Evolutionary conservation across 371 early-diverging fungal genomes (phyloP), one percentile per base, ranked within the genome.

Genomic region (Actinomortierella ambigua): DNA sequence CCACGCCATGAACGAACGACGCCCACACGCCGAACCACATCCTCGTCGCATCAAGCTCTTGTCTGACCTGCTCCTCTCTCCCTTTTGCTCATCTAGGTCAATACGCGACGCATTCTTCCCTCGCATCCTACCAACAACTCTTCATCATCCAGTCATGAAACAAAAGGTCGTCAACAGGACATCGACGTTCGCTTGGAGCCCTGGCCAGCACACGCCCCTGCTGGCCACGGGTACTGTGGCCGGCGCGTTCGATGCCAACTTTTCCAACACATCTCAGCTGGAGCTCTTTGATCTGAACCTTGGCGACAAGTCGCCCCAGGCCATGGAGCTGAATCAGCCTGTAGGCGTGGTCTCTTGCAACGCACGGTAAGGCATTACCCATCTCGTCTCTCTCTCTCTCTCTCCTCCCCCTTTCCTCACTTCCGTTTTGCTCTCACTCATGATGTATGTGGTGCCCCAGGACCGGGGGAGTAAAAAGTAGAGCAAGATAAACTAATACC

Each of bases 191-290:
- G 90, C 93, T 26, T 94, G 94, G 94, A 85, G 90, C 53, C 91
- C 94, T 46, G 85, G 85, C 27, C 90, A 89, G 66, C 85, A 88
- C 48, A 59, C 83, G 23, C 83, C 90, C 28, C 76, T 89, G 53
- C 82, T 98, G 56, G 97, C 96, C n/a, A 83, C 91, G 15, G 99
- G 97, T 57, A 95, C 97, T 26, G 95, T 95, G 29, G 94, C 98
- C 9, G 99, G 99, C 24, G 96, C 99, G 27, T 83, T 98, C 57
- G 98, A 97, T 81, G 96, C 95, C 49, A 89, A 93, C 17, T 98
- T 98, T 71, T 93, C 92, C 53, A 94, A 92, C 78, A 86, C 90
- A 49, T 90, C 97, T 5, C 91, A 91, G 75, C 87, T 98, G 42
- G 97, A 97, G 77, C 78, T 98, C 46, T 95, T 93, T 71, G 85